Percentiles rank a stretch among this genome's conserved stretches.
phyloP scores from a whole-genome alignment of 2,329 filamentous ascomycete species.

The Salinomyces thailandicus region DNA sequence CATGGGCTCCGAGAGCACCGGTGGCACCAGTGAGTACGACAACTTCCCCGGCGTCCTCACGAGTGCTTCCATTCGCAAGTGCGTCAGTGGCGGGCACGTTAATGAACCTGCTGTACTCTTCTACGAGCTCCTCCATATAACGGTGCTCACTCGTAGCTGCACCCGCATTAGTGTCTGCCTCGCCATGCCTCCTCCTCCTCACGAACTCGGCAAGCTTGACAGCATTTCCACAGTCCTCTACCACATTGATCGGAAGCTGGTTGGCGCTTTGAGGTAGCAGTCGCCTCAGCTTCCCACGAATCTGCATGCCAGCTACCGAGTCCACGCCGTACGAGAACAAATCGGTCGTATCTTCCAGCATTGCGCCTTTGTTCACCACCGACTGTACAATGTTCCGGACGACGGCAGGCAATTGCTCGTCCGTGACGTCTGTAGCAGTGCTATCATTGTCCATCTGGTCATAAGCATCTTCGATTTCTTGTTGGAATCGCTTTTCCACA shows the following conservation, averaged over 20 bases:
- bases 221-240: conserved; percentile 51
- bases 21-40: conserved; percentile 41
- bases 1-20: conserved; percentile 42
- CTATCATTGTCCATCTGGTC: conserved; percentile 12
- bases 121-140: conserved; percentile 38
- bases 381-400: conserved; percentile 24
- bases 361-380: conserved; percentile 7
- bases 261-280: conserved; percentile 27
- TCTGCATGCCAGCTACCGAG: conserved; percentile 47
- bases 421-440: conserved; percentile 14
- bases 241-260: conserved; percentile 45
- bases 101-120: conserved; percentile 37
- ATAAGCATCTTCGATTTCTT: conserved; percentile 41
- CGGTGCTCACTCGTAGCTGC: conserved; percentile 28
- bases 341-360: conserved; percentile 34
- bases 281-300: conserved; percentile 31
- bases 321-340: conserved; percentile 51
- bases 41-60: conserved; percentile 8
- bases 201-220: conserved; percentile 31
- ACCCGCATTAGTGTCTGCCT: conserved; percentile 12
- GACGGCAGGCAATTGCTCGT: conserved; percentile 24
- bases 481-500: conserved; percentile 41
- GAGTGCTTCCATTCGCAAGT: conserved; percentile 3
- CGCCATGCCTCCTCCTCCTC: conserved; percentile 30
- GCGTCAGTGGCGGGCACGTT: conserved; percentile 6